Conservation (phyloP, 2,329 filamentous ascomycete genomes). For the Neopestalotiopsis rosae region DNA sequence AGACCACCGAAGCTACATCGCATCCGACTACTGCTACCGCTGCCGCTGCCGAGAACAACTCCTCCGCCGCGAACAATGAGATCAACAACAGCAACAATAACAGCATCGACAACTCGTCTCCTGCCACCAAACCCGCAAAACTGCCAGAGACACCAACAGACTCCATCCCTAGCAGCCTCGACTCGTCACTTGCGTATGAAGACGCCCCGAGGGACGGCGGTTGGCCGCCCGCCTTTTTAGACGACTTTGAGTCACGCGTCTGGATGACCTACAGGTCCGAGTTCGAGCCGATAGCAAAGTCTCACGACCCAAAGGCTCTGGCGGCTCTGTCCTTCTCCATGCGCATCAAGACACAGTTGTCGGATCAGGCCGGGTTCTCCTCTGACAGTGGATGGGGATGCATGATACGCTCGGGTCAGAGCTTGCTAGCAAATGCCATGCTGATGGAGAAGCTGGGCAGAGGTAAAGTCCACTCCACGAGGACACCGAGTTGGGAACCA, state of each 20-base stretch:
- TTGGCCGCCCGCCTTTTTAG: slow-evolving; percentile 86
- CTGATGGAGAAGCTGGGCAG: slow-evolving; percentile 75
- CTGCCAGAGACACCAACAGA: slow-evolving; percentile 52
- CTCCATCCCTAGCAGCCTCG: slow-evolving; percentile 56
- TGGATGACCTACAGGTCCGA: slow-evolving; percentile 97
- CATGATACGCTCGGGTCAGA: slow-evolving; percentile 97
- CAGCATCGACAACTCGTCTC: background rate
- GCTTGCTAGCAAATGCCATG: slow-evolving; percentile 86
- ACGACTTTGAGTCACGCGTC: slow-evolving; percentile 90
- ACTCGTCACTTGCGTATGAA: slow-evolving; percentile 56
- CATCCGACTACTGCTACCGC: slow-evolving; percentile 1
- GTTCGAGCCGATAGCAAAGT: slow-evolving; percentile 83
- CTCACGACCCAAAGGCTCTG: slow-evolving; percentile 72
- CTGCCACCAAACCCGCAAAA: slow-evolving; percentile 29
- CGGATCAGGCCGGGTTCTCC: slow-evolving; percentile 81
- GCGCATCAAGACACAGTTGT: slow-evolving; percentile 79
- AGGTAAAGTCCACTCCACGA: slow-evolving; percentile 56
- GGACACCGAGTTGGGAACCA: background rate
- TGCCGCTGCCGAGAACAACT: background rate
- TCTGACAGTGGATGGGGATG: slow-evolving; percentile 98
- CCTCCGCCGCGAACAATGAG: background rate
- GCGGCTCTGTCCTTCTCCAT: slow-evolving; percentile 82
- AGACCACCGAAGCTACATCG: slow-evolving; percentile 5
- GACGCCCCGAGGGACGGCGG: slow-evolving; percentile 55
- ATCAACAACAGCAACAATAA: slow-evolving; percentile 18